Percentiles rank a stretch among this genome's conserved stretches.
These are phyloP conservation scores for Fusarium armeniacum DNA, from an alignment of 2,329 filamentous ascomycete species.

Conservation along the genomic window DNA sequence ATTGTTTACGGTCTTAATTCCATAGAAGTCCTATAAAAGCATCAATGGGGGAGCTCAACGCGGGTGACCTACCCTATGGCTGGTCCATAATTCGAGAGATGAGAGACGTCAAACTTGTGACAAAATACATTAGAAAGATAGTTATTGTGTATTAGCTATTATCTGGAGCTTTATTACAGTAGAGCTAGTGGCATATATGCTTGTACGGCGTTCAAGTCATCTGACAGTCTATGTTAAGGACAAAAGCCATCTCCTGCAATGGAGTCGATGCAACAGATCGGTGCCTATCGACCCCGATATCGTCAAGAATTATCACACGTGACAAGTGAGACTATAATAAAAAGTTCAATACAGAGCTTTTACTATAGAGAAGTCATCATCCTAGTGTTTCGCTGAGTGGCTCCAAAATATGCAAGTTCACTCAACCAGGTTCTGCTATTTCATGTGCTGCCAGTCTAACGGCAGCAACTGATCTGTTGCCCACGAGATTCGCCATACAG, in stretches of 20 bases:
- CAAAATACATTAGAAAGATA: neutral
- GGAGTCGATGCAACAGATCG: neutral
- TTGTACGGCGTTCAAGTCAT: too few species aligned
- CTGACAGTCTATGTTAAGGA: neutral
- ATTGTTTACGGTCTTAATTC: too few species aligned
- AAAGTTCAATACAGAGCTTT: neutral
- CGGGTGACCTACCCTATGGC: neutral
- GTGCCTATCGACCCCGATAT: fast-evolving
- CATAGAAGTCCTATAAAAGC: neutral
- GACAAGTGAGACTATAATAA: neutral
- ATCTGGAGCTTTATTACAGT: neutral
- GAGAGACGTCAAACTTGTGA: neutral
- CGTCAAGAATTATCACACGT: too few species aligned
- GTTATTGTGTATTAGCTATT: fast-evolving
- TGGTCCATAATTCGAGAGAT: neutral
- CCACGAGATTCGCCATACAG: neutral
- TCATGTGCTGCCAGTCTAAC: neutral
- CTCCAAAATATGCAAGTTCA: neutral
- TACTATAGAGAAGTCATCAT: neutral
- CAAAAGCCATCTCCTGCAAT: fast-evolving
- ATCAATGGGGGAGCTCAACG: neutral
- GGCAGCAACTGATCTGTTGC: neutral
- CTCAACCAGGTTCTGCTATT: neutral
- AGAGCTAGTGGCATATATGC: neutral
- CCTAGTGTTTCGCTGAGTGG: neutral